phyloP scores from a whole-genome alignment of 495 filamentous ascomycete genomes.

The Podospora appendiculata region DNA sequence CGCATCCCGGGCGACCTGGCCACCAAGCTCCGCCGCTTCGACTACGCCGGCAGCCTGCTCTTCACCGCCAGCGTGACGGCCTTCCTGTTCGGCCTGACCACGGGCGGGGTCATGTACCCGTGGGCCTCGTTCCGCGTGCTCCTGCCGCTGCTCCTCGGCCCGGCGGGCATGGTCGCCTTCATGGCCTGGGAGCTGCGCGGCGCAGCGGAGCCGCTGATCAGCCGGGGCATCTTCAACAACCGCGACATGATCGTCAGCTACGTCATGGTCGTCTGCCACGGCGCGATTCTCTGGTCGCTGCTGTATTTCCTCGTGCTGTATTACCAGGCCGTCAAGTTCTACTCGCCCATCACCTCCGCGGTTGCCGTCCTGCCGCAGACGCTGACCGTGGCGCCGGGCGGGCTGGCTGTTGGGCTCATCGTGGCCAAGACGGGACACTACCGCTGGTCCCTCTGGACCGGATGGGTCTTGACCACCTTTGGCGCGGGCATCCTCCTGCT shows the following conservation, averaged over 20 bases:
- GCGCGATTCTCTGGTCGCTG: constrained; percentile 35
- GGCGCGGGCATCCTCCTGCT: constrained; percentile 42
- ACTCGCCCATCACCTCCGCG: constrained; percentile 47
- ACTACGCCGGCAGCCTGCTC: constrained; percentile 48
- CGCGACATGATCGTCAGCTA: constrained; percentile 30
- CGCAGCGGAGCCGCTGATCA: constrained; percentile 36
- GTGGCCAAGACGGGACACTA: constrained; percentile 34
- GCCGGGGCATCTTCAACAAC: constrained; percentile 27
- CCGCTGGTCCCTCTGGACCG: constrained; percentile 45
- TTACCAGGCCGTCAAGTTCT: constrained; percentile 52
- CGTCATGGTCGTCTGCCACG: constrained; percentile 42
- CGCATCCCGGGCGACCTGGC: constrained; percentile 22
- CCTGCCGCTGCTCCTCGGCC: constrained; percentile 46
- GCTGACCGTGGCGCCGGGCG: constrained; percentile 31
- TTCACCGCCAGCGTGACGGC: constrained; percentile 39
- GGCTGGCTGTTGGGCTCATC: constrained; percentile 21
- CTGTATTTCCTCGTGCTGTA: constrained; percentile 59
- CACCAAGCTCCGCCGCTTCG: constrained; percentile 44
- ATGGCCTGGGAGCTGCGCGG: constrained; percentile 40
- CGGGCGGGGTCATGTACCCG: constrained; percentile 44
- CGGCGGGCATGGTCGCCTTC: constrained; percentile 30
- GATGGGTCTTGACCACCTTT: constrained; percentile 40
- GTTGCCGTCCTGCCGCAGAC: constrained; percentile 51
- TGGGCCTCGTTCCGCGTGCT: constrained; percentile 46
- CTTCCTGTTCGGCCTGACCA: constrained; percentile 44